Conservation (phyloP, 2,329 filamentous ascomycete genomes). For the Colletotrichum sp. region DNA sequence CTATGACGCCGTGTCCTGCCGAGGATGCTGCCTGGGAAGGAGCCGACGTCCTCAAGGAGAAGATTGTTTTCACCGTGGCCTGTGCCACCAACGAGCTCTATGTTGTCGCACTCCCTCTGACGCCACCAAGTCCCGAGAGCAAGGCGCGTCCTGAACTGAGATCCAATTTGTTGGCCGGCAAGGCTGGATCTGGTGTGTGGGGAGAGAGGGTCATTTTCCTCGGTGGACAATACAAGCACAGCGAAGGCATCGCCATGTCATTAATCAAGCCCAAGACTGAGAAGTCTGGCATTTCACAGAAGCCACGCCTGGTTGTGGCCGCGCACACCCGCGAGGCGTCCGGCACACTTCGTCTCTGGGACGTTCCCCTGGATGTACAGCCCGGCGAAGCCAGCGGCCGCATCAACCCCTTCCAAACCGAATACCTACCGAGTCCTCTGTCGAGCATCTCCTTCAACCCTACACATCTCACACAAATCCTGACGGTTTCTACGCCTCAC, state of each 20-base stretch:
- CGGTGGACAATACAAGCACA: slow-evolving; percentile 55
- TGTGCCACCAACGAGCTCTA: slow-evolving; percentile 62
- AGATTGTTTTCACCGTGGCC: slow-evolving; percentile 65
- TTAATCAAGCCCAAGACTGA: slow-evolving; percentile 46
- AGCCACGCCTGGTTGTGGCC: slow-evolving; percentile 57
- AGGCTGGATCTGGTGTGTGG: slow-evolving; percentile 66
- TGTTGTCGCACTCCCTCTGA: slow-evolving; percentile 63
- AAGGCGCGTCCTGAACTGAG: slow-evolving; percentile 60
- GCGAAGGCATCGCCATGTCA: slow-evolving; percentile 61
- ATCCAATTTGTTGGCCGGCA: slow-evolving; percentile 53
- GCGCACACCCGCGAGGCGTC: slow-evolving; percentile 64
- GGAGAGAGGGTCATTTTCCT: slow-evolving; percentile 62
- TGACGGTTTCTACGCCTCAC: slow-evolving; percentile 58
- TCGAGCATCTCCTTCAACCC: slow-evolving; percentile 65
- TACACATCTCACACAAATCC: slow-evolving; percentile 59
- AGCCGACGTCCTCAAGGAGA: slow-evolving; percentile 55
- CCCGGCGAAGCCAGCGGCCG: slow-evolving; percentile 25
- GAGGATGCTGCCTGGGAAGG: slow-evolving; percentile 54
- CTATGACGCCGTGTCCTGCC: slow-evolving; percentile 51
- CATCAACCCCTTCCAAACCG: slow-evolving; percentile 62
- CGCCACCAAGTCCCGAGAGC: slow-evolving; percentile 63
- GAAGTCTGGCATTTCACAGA: slow-evolving; percentile 8
- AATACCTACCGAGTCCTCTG: slow-evolving; percentile 60
- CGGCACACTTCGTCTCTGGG: slow-evolving; percentile 63
- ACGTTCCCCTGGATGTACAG: slow-evolving; percentile 54